Conservation (phyloP, 352 stramenopile genomes). For the Thraustotheca clavata region DNA sequence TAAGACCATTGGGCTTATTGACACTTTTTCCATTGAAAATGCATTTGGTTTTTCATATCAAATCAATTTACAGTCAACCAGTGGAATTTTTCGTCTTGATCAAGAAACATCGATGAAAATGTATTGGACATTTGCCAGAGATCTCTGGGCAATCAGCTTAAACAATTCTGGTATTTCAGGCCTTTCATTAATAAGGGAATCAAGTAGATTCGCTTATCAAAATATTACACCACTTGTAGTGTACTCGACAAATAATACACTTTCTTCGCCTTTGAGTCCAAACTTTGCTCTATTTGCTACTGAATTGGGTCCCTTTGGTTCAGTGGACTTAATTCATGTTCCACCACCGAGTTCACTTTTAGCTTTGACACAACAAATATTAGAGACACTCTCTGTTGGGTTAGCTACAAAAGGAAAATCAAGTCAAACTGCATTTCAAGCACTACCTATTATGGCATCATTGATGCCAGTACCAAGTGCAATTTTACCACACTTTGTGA, state of each 20-base stretch:
- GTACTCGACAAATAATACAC: not conserved
- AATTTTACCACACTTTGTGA: not conserved
- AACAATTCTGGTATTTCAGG: not conserved
- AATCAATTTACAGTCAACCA: not conserved
- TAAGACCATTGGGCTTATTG: not conserved
- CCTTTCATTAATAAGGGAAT: not conserved
- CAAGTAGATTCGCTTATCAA: not conserved
- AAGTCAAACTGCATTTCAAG: too few relatives aligned
- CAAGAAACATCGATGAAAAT: not conserved
- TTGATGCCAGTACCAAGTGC: not conserved
- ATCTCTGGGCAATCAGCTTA: conserved; percentile 6
- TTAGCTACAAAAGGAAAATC: too few relatives aligned
- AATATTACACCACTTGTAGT: not conserved
- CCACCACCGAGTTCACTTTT: not conserved
- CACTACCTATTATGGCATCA: too few relatives aligned
- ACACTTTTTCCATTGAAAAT: not conserved
- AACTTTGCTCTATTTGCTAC: not conserved
- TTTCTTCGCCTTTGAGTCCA: not conserved
- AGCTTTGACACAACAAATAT: not conserved
- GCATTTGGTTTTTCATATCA: not conserved
- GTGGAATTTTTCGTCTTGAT: not conserved
- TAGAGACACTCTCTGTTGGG: too few relatives aligned
- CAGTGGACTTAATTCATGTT: not conserved
- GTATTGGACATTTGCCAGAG: conserved; percentile 13
- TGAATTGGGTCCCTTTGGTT: conserved; percentile 4